Conservation (phyloP, 306 rosid genomes). For the Cicer arietinum region DNA sequence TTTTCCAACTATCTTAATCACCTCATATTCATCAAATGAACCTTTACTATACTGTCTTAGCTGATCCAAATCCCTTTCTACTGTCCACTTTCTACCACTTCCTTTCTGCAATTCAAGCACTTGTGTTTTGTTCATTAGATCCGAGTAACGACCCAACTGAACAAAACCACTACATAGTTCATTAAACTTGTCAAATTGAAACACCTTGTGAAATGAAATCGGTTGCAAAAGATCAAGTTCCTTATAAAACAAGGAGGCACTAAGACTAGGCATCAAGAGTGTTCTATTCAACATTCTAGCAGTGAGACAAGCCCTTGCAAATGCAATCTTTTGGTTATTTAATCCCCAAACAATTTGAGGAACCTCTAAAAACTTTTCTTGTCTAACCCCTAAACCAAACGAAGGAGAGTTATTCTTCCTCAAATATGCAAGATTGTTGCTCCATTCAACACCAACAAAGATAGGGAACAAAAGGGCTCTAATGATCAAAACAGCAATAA, state of each 20-base stretch:
- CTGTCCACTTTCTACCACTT: conserved; percentile 90
- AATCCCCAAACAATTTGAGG: conserved; percentile 94
- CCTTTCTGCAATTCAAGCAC: conserved; percentile 71
- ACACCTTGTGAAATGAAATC: conserved; percentile 75
- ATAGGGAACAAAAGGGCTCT: conserved; percentile 58
- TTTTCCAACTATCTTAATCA: conserved; percentile 70
- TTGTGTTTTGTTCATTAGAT: conserved; percentile 52
- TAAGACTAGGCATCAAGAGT: conserved; percentile 84
- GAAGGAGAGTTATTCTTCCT: conserved; percentile 42
- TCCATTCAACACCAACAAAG: conserved; percentile 50
- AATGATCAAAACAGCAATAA: conserved; percentile 58
- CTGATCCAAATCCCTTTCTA: conserved; percentile 76
- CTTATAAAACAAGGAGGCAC: conserved; percentile 89
- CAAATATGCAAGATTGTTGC: conserved; percentile 43
- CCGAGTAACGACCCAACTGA: conserved; percentile 58
- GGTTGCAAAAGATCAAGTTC: conserved; percentile 79
- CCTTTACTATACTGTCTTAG: conserved; percentile 53
- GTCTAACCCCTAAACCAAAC: conserved; percentile 36
- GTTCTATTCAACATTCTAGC: conserved; percentile 77
- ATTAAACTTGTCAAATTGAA: conserved; percentile 69
- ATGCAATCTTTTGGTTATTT: conserved; percentile 90
- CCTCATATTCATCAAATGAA: conserved; percentile 57
- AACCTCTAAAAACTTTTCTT: conserved; percentile 71
- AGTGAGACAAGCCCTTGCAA: conserved; percentile 87
- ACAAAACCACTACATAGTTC: conserved; percentile 67